Evolutionary conservation across 129 eudicot species (phyloP).

Genomic region (Kitagawia praeruptora): DNA sequence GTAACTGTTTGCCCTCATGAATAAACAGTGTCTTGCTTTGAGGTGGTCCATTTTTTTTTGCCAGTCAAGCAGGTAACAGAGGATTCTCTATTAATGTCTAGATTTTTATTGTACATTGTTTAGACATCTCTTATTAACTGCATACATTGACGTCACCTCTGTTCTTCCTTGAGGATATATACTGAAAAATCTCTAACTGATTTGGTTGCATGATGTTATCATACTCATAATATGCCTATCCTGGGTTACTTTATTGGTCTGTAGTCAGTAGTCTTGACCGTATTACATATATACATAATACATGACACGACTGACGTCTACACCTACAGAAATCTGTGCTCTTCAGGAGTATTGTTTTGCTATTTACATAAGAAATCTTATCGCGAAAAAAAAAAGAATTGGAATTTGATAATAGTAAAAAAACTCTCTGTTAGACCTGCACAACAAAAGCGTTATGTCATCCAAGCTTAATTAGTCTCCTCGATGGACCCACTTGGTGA

Average conservation of each 20-base stretch:
- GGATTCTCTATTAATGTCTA: not conserved
- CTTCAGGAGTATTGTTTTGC: not conserved
- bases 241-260: not conserved
- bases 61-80: constrained; percentile 16
- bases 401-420: not conserved
- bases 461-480: not conserved
- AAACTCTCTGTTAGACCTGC: not conserved
- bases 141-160: not conserved
- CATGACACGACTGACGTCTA: constrained; percentile 1
- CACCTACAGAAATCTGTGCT: not conserved
- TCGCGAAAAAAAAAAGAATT: not conserved
- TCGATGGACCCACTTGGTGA: not conserved
- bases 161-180: not conserved
- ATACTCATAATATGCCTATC: not conserved
- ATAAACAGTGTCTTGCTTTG: not conserved
- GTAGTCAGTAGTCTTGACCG: not conserved
- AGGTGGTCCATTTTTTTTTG: constrained; percentile 10
- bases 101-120: not conserved
- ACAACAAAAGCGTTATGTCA: not conserved
- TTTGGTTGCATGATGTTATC: not conserved
- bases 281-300: not conserved
- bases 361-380: constrained; percentile 4
- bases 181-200: not conserved
- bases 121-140: constrained; percentile 4
- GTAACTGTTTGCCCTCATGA: constrained; percentile 3